phyloP scores from a whole-genome alignment of 2,329 filamentous ascomycete genomes.

The Neurospora sp. region DNA sequence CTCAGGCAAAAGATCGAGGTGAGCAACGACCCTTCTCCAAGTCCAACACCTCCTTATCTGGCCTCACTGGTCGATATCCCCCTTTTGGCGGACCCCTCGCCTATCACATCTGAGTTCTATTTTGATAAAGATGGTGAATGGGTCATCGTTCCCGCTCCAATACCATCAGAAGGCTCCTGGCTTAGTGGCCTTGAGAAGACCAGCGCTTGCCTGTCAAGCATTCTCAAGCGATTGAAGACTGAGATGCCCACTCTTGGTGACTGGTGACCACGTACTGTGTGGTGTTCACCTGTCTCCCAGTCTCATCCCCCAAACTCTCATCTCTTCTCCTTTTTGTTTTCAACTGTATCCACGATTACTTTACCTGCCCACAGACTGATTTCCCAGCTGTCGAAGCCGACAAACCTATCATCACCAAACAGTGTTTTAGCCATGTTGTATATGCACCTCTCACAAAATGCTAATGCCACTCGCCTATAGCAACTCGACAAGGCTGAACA shows the following conservation, averaged over 20 bases:
- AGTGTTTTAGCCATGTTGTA: not conserved
- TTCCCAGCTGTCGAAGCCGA: not conserved
- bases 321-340: not conserved
- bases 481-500: conserved; percentile 50
- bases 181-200: not conserved
- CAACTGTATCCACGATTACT: not conserved
- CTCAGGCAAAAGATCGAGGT: conserved; percentile 51
- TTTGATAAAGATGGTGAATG: not conserved
- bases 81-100: not conserved
- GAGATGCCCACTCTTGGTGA: not conserved
- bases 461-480: conserved; percentile 23
- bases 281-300: not conserved
- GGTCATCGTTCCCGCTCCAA: not conserved
- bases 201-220: not conserved
- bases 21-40: conserved; percentile 25
- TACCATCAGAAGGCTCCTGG: not conserved
- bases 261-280: not conserved
- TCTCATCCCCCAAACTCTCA: not conserved
- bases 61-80: not conserved
- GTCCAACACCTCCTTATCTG: conserved; percentile 6
- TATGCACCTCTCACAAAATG: conserved; percentile 1
- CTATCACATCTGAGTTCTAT: not conserved
- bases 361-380: not conserved
- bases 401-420: not conserved
- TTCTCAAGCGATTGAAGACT: not conserved